Conservation (phyloP, 768 basidiomycete species). For the Russula olivacea region DNA sequence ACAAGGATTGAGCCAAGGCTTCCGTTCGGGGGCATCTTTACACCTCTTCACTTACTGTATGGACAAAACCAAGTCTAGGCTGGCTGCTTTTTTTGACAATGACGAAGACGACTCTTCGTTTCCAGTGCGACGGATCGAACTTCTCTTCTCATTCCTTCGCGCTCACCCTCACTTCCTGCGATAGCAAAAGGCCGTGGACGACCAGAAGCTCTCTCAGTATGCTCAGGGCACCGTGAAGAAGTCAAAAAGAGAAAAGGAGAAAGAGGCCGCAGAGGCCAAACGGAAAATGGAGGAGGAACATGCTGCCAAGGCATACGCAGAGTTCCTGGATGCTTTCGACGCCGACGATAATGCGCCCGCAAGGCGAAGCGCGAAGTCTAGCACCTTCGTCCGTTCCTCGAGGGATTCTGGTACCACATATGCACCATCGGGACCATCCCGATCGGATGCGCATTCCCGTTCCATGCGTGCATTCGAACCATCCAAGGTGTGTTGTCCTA, state of each 20-base stretch:
- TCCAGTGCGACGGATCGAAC: constrained; percentile 85
- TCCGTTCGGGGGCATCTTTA: neutral
- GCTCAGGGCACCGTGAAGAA: constrained; percentile 82
- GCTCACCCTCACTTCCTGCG: constrained; percentile 52
- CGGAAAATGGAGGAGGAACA: constrained; percentile 75
- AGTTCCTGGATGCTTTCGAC: constrained; percentile 81
- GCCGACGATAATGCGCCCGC: constrained; percentile 46
- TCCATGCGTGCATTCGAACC: constrained; percentile 31
- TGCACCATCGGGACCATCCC: constrained; percentile 33
- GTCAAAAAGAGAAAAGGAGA: constrained; percentile 87
- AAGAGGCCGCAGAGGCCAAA: constrained; percentile 88
- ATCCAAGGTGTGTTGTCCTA: constrained; percentile 30
- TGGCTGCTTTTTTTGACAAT: constrained; percentile 80
- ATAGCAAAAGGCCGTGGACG: constrained; percentile 82
- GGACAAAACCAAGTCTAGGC: constrained; percentile 61
- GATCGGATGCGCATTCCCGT: constrained; percentile 31
- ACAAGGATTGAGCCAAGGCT: too few species aligned
- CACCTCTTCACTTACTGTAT: constrained; percentile 33
- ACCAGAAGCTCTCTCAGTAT: constrained; percentile 81
- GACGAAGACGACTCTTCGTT: constrained; percentile 82
- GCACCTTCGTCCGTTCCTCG: constrained; percentile 55
- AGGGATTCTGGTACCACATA: constrained; percentile 45
- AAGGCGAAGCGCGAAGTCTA: constrained; percentile 42
- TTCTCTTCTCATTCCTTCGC: constrained; percentile 42
- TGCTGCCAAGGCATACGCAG: constrained; percentile 74